Conservation (phyloP, 768 basidiomycete genomes). For the Rhizopogon rudus region DNA sequence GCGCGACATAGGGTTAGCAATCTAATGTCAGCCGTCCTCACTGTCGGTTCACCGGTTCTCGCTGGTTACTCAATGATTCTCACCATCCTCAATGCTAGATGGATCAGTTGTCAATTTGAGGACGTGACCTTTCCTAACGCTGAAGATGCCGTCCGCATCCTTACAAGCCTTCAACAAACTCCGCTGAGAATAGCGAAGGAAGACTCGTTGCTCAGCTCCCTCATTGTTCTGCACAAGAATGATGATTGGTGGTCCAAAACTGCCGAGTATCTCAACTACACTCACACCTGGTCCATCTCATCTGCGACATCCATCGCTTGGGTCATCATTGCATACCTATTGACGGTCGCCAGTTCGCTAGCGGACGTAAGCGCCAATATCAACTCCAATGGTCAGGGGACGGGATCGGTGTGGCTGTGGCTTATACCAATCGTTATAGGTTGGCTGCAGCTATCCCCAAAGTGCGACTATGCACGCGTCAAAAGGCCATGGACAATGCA, state of each 20-base stretch:
- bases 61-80: conserved; percentile 25
- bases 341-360: conserved; percentile 32
- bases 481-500: conserved; percentile 20
- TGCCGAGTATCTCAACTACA: conserved; percentile 29
- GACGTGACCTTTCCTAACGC: conserved; percentile 21
- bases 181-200: conserved; percentile 28
- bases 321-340: conserved; percentile 39
- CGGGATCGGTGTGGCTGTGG: conserved; percentile 40
- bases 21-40: conserved; percentile 36
- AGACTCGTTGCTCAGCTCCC: conserved; percentile 30
- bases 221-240: conserved; percentile 38
- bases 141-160: conserved; percentile 23
- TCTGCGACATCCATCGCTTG: conserved; percentile 36
- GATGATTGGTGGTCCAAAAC: conserved; percentile 38
- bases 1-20: conserved; percentile 35
- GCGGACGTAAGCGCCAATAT: conserved; percentile 15
- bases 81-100: conserved; percentile 39
- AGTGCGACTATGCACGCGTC: conserved; percentile 31
- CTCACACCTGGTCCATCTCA: conserved; percentile 36
- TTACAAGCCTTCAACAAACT: conserved; percentile 39
- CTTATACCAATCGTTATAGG: conserved; percentile 35
- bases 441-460: conserved; percentile 37
- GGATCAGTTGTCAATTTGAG: conserved; percentile 32
- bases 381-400: conserved; percentile 31
- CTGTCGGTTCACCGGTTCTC: conserved; percentile 35